Percentiles rank a stretch among this genome's conserved stretches.
phyloP scores from a whole-genome alignment of 2,329 filamentous ascomycete genomes.

The Zasmidium angulare region DNA sequence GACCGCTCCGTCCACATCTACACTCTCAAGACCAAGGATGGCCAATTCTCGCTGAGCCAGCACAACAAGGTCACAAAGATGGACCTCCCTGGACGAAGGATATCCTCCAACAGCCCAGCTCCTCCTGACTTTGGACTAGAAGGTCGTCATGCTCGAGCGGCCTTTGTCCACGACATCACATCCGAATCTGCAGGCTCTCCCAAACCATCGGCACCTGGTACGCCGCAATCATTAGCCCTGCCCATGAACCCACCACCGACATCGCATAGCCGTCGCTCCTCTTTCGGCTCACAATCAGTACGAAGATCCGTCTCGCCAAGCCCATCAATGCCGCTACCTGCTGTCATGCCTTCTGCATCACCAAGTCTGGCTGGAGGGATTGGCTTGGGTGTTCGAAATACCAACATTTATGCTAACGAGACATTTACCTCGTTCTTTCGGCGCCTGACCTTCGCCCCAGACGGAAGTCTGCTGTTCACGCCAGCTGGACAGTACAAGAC shows the following conservation, averaged over 20 bases:
- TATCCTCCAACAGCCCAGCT: slow-evolving; percentile 88
- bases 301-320: slow-evolving; percentile 84
- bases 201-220: slow-evolving; percentile 86
- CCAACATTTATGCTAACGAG: slow-evolving; percentile 92
- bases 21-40: slow-evolving; percentile 92
- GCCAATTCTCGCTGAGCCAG: slow-evolving; percentile 80
- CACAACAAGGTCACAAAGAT: slow-evolving; percentile 83
- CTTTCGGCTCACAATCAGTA: slow-evolving; percentile 73
- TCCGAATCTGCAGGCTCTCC: slow-evolving; percentile 72
- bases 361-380: slow-evolving; percentile 69
- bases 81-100: slow-evolving; percentile 86
- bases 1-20: slow-evolving; percentile 98
- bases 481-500: slow-evolving; percentile 94
- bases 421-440: slow-evolving; percentile 97
- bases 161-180: slow-evolving; percentile 59
- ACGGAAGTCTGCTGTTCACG: slow-evolving; percentile 89
- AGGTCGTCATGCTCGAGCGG: slow-evolving; percentile 52
- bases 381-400: slow-evolving; percentile 69
- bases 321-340: slow-evolving; percentile 87
- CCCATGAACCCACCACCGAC: slow-evolving; percentile 96
- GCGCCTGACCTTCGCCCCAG: slow-evolving; percentile 88
- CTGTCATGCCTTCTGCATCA: slow-evolving; percentile 91
- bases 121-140: slow-evolving; percentile 71
- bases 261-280: slow-evolving; percentile 90
- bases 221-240: slow-evolving; percentile 81